phyloP scores from a whole-genome alignment of 306 rosid species.

The Lupinus albus region DNA sequence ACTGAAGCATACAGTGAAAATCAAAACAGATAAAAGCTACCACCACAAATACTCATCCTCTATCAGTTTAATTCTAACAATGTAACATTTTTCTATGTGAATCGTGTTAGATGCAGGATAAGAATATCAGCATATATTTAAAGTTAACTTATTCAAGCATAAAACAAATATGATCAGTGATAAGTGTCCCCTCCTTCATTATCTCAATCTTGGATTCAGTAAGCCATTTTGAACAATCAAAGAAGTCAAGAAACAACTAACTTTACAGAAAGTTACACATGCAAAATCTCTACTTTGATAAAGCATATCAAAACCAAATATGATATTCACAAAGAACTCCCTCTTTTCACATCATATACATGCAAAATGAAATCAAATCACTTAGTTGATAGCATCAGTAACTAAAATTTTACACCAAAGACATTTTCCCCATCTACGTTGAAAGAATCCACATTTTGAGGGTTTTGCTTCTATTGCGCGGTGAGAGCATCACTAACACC shows the following conservation, averaged over 20 bases:
- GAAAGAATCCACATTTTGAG: slow-evolving; percentile 31
- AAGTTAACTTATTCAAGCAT: too few species aligned
- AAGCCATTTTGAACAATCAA: too few species aligned
- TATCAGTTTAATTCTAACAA: not conserved
- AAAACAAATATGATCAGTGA: too few species aligned
- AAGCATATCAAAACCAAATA: not conserved
- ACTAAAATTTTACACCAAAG: slow-evolving; percentile 8
- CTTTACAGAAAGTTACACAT: not conserved
- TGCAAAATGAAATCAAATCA: slow-evolving; percentile 23
- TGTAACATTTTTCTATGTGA: not conserved
- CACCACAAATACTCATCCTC: not conserved
- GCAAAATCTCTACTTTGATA: not conserved
- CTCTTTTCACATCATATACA: slow-evolving; percentile 10
- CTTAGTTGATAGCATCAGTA: not conserved
- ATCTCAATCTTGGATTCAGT: too few species aligned
- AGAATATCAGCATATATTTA: not conserved
- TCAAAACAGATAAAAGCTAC: too few species aligned
- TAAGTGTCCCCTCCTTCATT: too few species aligned
- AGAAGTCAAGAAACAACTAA: too few species aligned
- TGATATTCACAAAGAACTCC: not conserved
- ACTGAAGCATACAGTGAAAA: too few species aligned
- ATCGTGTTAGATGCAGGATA: not conserved
- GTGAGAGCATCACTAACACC: slow-evolving; percentile 61
- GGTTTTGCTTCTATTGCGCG: slow-evolving; percentile 11
- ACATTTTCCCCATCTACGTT: slow-evolving; percentile 27